These are phyloP conservation scores for Curvularia sp. DNA, from an alignment of 2,329 filamentous ascomycete genomes.

Conservation along the genomic window DNA sequence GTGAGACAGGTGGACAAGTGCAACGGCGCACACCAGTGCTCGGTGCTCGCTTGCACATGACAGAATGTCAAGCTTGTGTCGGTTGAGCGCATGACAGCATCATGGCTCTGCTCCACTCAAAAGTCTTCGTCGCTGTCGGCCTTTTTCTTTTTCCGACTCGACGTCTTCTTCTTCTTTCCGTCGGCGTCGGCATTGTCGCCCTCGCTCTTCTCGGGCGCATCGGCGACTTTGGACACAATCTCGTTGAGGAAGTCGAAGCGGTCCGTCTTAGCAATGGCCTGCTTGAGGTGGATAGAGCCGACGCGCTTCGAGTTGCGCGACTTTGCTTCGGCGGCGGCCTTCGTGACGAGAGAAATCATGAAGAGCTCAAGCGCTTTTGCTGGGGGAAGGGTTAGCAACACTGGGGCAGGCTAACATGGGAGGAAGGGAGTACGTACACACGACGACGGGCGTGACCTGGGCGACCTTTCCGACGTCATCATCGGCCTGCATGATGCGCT, in stretches of 20 bases:
- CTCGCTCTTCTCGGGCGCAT: conserved; percentile 63
- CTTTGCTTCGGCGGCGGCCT: conserved; percentile 83
- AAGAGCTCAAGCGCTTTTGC: conserved; percentile 96
- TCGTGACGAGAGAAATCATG: conserved; percentile 92
- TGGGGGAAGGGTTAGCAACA: conserved; percentile 40
- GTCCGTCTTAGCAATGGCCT: conserved; percentile 84
- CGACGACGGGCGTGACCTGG: conserved; percentile 94
- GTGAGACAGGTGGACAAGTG: neutral
- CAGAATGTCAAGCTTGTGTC: neutral
- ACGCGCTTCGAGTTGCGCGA: conserved; percentile 87
- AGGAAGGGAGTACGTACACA: conserved; percentile 63
- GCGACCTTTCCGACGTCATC: conserved; percentile 98
- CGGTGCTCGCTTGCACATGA: neutral
- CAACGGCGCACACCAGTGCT: neutral
- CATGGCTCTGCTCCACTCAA: conserved; percentile 23
- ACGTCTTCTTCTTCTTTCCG: conserved; percentile 55
- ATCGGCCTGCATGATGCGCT: conserved; percentile 99
- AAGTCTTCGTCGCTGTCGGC: conserved; percentile 49
- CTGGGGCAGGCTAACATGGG: neutral
- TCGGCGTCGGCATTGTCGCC: conserved; percentile 53
- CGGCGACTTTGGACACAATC: conserved; percentile 84
- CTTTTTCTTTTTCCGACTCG: conserved; percentile 50
- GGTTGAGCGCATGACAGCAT: neutral
- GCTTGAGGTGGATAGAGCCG: conserved; percentile 88
- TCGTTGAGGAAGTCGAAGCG: conserved; percentile 94